These are phyloP conservation scores for Pneumocystis jirovecii DNA, from an alignment of 1,139 yeast genomes.

Conservation along the genomic window DNA sequence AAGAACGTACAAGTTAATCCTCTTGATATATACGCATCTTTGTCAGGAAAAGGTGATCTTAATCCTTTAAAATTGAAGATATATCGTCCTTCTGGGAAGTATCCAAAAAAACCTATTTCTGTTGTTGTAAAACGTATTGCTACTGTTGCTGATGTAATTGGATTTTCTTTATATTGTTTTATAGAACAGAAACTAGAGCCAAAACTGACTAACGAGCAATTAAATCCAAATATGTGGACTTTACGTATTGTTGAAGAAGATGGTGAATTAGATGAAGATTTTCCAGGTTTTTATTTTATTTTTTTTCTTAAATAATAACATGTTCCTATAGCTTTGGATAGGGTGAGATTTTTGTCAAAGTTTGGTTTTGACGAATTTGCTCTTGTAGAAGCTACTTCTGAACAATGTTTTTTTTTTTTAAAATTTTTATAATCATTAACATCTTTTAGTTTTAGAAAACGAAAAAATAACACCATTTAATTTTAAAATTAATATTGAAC, in stretches of 20 bases:
- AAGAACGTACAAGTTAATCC: constrained; percentile 23
- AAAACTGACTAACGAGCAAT: constrained; percentile 18
- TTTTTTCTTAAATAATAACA: background rate
- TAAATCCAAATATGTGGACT: constrained; percentile 30
- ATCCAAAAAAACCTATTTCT: constrained; percentile 24
- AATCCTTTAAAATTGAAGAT: constrained; percentile 25
- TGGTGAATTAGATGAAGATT: constrained; percentile 34
- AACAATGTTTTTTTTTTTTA: constrained; percentile 20
- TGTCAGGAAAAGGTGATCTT: constrained; percentile 27
- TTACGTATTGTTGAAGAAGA: constrained; percentile 33
- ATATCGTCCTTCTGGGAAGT: constrained; percentile 26
- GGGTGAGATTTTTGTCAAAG: constrained; percentile 28
- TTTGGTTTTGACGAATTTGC: constrained; percentile 34
- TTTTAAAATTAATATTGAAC: background rate
- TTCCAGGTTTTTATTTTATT: constrained; percentile 20
- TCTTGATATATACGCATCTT: constrained; percentile 28
- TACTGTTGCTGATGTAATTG: constrained; percentile 29
- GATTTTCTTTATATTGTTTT: constrained; percentile 28
- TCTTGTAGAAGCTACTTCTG: constrained; percentile 27
- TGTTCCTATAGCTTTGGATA: constrained; percentile 24
- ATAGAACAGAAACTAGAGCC: constrained; percentile 22
- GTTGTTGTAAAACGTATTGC: constrained; percentile 28
- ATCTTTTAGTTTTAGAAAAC: constrained; percentile 6
- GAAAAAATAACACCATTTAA: constrained; percentile 3
- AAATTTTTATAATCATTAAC: constrained; percentile 21